Conservation (phyloP, 306 rosid genomes). For the Cotoneaster glaucophyllus region DNA sequence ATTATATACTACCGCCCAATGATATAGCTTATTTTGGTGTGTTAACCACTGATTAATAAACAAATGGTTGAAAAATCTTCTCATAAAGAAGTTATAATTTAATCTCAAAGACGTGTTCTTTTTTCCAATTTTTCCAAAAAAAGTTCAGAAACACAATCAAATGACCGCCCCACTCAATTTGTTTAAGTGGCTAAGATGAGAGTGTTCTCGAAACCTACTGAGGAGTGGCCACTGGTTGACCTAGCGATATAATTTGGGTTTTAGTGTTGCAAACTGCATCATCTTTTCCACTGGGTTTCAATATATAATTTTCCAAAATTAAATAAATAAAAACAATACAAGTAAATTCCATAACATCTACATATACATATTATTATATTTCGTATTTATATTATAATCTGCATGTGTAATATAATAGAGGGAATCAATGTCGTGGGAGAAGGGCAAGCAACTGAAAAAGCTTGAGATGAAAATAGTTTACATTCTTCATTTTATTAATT, state of each 20-base stretch:
- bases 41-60: background rate
- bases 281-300: background rate
- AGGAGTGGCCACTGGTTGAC: constrained; percentile 40
- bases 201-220: background rate
- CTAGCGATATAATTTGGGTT: background rate
- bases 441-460: background rate
- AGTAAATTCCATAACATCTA: background rate
- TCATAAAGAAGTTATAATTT: background rate
- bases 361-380: background rate
- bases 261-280: constrained; percentile 1
- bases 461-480: background rate
- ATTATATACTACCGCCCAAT: background rate
- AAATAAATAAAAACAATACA: background rate
- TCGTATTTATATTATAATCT: background rate
- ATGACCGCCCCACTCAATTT: background rate
- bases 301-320: background rate
- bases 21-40: background rate
- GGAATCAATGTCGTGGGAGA: background rate
- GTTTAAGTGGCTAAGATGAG: constrained; percentile 14
- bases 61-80: background rate
- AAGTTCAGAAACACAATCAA: background rate
- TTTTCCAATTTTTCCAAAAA: background rate
- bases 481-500: no score
- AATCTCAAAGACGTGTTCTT: background rate
- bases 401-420: background rate